Base-by-base conservation (phyloP, 495 filamentous ascomycete genomes). In the Tetracladium marchalianum region DNA sequence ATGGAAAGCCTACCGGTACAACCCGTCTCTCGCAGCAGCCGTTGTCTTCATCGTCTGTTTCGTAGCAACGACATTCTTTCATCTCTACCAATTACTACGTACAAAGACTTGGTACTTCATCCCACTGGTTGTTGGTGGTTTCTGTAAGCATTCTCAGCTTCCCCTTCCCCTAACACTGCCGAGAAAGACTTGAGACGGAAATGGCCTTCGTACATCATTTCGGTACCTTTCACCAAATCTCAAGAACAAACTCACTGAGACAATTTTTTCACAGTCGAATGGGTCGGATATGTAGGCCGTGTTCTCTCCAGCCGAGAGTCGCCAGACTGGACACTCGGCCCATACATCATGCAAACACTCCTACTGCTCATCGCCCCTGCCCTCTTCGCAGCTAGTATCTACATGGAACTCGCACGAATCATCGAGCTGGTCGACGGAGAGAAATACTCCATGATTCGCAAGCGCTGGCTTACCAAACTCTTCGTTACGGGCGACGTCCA, bases 21-120 rank as follows among this genome's bases (percentile, higher is more conserved):
- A 62, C 13, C 78, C 77, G 1, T 75, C 68, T 7, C 22, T 71
- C 11, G 62, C 57, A 3, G 65, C 68, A 1, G 76, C 68, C 2
- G 32, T 65, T 5, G 52, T 74, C 16, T 77, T 75, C 46, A 46
- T 64, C 1, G 50, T 62, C 10, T 49, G 76, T 6, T 84, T 83
- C 51, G 55, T 57, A 35, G 33, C 69, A 22, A 57, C 66, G 0
- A 55, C 72, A 11, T 13, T 64, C 5, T 45, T 58, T 4, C 79
- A 84, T 49, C n/a, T 58, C 24, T 67, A 60, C 40, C 69, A 76
- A 42, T 49, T 81, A 8, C 39, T 66, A 35, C 62, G 56, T 15
- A 65, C 58, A 13, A 61, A 61, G 43, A 70, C 67, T 5, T 81
- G 72, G 72, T 82, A 76, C 55, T 75, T 82, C 38, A 69, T 71